Percentiles rank a stretch among this genome's conserved stretches.
These are phyloP conservation scores for Vigna angularis DNA, from an alignment of 306 rosid species.

Conservation along the genomic window DNA sequence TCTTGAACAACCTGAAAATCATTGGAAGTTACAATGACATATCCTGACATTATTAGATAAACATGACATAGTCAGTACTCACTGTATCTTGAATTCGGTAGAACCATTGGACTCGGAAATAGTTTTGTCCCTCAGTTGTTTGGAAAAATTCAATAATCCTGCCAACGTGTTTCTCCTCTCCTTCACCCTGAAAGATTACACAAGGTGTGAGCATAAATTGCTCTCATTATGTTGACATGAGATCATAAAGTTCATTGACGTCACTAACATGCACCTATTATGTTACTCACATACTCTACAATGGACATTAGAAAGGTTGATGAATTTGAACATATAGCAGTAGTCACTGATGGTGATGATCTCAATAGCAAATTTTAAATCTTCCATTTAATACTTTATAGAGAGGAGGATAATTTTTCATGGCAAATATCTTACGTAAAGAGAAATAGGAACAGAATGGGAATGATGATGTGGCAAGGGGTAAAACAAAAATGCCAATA, in stretches of 20 bases:
- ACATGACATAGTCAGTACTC: slow-evolving; percentile 60
- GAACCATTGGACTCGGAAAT: slow-evolving; percentile 96
- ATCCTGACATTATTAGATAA: slow-evolving; percentile 32
- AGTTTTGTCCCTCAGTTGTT: slow-evolving; percentile 66
- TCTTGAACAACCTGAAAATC: slow-evolving; percentile 73
- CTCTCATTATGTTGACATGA: slow-evolving; percentile 4
- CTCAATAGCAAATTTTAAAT: not conserved
- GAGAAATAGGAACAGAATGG: not conserved
- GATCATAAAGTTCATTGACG: slow-evolving; percentile 26
- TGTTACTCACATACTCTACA: slow-evolving; percentile 14
- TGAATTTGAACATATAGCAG: slow-evolving; percentile 14
- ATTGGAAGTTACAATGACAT: slow-evolving; percentile 33
- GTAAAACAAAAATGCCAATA: no score
- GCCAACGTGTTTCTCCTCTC: slow-evolving; percentile 66
- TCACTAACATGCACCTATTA: slow-evolving; percentile 23
- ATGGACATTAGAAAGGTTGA: slow-evolving; percentile 1
- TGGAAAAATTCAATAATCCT: slow-evolving; percentile 85
- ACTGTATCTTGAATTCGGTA: slow-evolving; percentile 92
- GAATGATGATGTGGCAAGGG: not conserved
- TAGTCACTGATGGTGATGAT: not conserved
- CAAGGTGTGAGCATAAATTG: slow-evolving; percentile 43
- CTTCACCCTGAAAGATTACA: slow-evolving; percentile 75
- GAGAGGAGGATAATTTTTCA: slow-evolving; percentile 1
- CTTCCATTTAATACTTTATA: not conserved
- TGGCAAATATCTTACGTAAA: not conserved